Percentiles rank a stretch among this genome's conserved stretches.
phyloP scores from a whole-genome alignment of 2,329 filamentous ascomycete genomes.

The Clonostachys solani region DNA sequence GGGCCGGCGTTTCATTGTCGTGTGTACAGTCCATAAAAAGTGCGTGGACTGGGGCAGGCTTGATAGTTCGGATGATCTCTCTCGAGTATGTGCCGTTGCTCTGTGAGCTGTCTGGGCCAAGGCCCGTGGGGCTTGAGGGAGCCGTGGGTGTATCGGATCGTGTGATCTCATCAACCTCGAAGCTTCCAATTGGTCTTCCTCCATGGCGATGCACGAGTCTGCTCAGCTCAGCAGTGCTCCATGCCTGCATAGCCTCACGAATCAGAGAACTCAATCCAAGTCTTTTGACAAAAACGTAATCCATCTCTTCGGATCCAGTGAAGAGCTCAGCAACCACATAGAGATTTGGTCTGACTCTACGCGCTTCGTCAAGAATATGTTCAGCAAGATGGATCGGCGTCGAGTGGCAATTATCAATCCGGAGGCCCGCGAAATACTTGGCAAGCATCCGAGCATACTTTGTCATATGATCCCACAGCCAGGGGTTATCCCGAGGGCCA shows the following conservation, averaged over 20 bases:
- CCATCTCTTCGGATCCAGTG: constrained; percentile 90
- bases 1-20: constrained; percentile 93
- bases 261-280: constrained; percentile 90
- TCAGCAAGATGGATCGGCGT: constrained; percentile 93
- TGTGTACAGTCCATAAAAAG: constrained; percentile 99
- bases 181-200: constrained; percentile 92
- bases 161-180: constrained; percentile 85
- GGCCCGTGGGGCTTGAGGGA: constrained; percentile 18
- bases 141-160: constrained; percentile 44
- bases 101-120: constrained; percentile 11
- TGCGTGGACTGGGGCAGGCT: constrained; percentile 84
- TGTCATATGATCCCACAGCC: constrained; percentile 93
- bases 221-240: constrained; percentile 91
- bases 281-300: constrained; percentile 92
- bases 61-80: constrained; percentile 76
- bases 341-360: constrained; percentile 78
- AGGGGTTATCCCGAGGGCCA: constrained; percentile 80
- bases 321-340: constrained; percentile 95
- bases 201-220: constrained; percentile 90
- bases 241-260: constrained; percentile 96
- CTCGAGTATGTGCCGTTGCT: constrained; percentile 30
- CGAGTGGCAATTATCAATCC: constrained; percentile 97
- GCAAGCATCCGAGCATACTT: constrained; percentile 89
- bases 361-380: constrained; percentile 91
- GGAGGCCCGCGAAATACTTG: constrained; percentile 91